phyloP scores from a whole-genome alignment of 441 rosid genomes.

The Pelargonium myrrhifolium region DNA sequence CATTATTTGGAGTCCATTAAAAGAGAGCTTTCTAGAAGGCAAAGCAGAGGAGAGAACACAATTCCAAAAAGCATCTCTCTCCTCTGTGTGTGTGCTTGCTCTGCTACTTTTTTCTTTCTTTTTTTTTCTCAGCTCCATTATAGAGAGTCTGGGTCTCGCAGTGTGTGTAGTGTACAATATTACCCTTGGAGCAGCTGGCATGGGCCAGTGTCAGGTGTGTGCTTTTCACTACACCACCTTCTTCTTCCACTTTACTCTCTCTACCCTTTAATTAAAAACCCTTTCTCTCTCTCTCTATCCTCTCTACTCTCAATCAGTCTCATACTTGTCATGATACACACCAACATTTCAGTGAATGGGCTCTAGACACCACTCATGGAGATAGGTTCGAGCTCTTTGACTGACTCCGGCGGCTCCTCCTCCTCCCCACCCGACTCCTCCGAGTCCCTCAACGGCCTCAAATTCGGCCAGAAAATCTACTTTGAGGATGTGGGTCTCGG shows the following conservation, averaged over 20 bases:
- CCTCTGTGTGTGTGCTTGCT: no score
- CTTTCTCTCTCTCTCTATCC: constrained; percentile 8
- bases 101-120: no score
- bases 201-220: constrained; percentile 33
- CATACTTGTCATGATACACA: constrained; percentile 12
- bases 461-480: neutral
- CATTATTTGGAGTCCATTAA: no score
- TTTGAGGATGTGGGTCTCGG: neutral
- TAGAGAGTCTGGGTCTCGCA: no score
- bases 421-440: constrained; percentile 13
- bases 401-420: constrained; percentile 37
- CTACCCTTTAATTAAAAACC: neutral
- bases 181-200: constrained; percentile 25
- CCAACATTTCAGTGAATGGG: constrained; percentile 20
- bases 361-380: constrained; percentile 34
- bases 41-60: no score
- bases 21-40: no score
- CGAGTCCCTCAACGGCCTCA: neutral
- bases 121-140: no score
- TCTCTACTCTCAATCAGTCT: neutral
- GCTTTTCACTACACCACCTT: constrained; percentile 15
- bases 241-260: neutral
- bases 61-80: no score
- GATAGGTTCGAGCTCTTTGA: constrained; percentile 44
- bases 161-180: no score